Evolutionary conservation across 768 basidiomycete genomes (phyloP).

Genomic region (Tulasnella sp.): DNA sequence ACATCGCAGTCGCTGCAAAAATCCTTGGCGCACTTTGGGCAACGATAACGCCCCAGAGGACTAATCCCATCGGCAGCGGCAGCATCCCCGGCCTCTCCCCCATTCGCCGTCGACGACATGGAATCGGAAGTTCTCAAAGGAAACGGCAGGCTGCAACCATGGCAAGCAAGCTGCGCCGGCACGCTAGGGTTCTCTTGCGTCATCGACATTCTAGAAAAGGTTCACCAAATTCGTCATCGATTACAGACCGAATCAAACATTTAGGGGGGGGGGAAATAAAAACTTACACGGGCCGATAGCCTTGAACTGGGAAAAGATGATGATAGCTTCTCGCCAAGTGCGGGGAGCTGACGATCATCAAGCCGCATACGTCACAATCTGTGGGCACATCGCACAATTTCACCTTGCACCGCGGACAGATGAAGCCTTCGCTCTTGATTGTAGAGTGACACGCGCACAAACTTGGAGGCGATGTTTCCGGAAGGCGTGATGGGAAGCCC

Average conservation of each 20-base stretch:
- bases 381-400: conserved; percentile 98
- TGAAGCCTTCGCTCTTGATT: conserved; percentile 87
- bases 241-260: conserved; percentile 6
- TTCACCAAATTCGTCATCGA: neutral
- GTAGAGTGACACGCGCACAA: conserved; percentile 93
- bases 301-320: conserved; percentile 90
- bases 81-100: conserved; percentile 30
- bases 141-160: conserved; percentile 76
- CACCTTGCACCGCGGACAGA: conserved; percentile 88
- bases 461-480: conserved; percentile 74
- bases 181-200: conserved; percentile 40
- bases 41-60: conserved; percentile 81
- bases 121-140: conserved; percentile 43
- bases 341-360: conserved; percentile 97
- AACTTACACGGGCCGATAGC: conserved; percentile 76
- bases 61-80: conserved; percentile 60
- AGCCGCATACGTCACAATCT: conserved; percentile 92
- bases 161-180: conserved; percentile 48
- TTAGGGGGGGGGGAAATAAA: neutral
- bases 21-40: conserved; percentile 77
- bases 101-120: conserved; percentile 39
- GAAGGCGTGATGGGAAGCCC: conserved; percentile 94
- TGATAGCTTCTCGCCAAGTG: conserved; percentile 95
- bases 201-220: conserved; percentile 41
- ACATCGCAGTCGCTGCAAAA: conserved; percentile 97